These are phyloP conservation scores for Leccinum boreale DNA, from an alignment of 768 basidiomycete species.

Conservation along the genomic window DNA sequence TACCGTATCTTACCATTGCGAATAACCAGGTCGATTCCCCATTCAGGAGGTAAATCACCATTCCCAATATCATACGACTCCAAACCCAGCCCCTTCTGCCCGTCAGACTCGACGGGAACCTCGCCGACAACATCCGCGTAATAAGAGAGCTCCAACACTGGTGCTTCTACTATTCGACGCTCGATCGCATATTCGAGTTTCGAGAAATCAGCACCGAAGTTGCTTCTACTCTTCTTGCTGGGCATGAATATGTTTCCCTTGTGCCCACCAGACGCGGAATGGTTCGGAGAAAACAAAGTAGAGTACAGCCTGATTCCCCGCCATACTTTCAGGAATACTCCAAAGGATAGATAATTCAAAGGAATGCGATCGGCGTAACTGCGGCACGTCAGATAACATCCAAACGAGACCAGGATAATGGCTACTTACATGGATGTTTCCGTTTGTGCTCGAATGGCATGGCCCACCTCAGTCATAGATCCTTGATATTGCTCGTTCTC, in stretches of 20 bases:
- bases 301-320: conserved; percentile 45
- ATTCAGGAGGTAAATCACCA: conserved; percentile 85
- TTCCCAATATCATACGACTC: conserved; percentile 76
- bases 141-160: conserved; percentile 76
- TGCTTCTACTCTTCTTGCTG: conserved; percentile 38
- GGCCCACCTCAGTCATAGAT: conserved; percentile 64
- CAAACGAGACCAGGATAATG: background rate
- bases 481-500: conserved; percentile 76
- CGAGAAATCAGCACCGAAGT: conserved; percentile 53
- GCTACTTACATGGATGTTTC: conserved; percentile 37
- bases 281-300: conserved; percentile 28
- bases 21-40: conserved; percentile 87
- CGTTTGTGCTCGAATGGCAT: conserved; percentile 54
- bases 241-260: conserved; percentile 1
- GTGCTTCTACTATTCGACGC: conserved; percentile 76
- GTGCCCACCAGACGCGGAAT: background rate
- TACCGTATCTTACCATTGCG: conserved; percentile 74
- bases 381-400: conserved; percentile 6
- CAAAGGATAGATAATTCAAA: conserved; percentile 37
- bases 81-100: conserved; percentile 29
- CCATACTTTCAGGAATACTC: conserved; percentile 51
- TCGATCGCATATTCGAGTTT: conserved; percentile 85
- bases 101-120: conserved; percentile 46
- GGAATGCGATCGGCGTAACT: conserved; percentile 28
- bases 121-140: conserved; percentile 82